Percentiles rank a stretch among this genome's conserved stretches.
Evolutionary conservation across 1,139 yeast species (phyloP).

Genomic region (Pichia sp.): DNA sequence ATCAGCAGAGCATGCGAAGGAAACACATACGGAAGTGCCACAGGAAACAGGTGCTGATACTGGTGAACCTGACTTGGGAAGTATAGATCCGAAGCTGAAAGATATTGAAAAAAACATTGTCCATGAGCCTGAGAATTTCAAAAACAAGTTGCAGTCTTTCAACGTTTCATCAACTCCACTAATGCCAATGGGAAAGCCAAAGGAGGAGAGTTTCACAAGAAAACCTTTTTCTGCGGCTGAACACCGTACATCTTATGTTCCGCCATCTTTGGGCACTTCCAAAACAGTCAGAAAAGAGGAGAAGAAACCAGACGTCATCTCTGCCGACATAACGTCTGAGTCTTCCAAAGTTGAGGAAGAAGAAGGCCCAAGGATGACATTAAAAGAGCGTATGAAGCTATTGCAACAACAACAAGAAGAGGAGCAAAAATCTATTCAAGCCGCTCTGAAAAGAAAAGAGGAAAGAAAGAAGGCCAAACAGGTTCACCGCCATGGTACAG

Average conservation of each 20-base stretch:
- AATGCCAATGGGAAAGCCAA: slow-evolving; percentile 34
- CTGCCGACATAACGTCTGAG: slow-evolving; percentile 24
- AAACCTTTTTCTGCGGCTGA: slow-evolving; percentile 38
- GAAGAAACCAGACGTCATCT: slow-evolving; percentile 23
- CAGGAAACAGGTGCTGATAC: neutral
- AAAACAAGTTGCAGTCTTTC: slow-evolving; percentile 43
- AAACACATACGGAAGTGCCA: neutral
- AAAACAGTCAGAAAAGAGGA: slow-evolving; percentile 15
- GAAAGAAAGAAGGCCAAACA: slow-evolving; percentile 45
- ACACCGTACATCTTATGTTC: slow-evolving; percentile 40
- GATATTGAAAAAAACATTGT: slow-evolving; percentile 11
- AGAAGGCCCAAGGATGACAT: slow-evolving; percentile 67
- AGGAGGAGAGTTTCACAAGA: slow-evolving; percentile 35
- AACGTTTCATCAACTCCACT: slow-evolving; percentile 37
- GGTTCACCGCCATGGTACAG: slow-evolving; percentile 15
- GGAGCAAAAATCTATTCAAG: slow-evolving; percentile 72
- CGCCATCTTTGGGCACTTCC: slow-evolving; percentile 32
- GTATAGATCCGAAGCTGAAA: neutral
- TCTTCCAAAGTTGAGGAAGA: slow-evolving; percentile 39
- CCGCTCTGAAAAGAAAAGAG: slow-evolving; percentile 53
- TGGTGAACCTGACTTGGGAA: neutral
- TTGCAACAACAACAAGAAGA: slow-evolving; percentile 79
- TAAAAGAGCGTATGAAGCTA: slow-evolving; percentile 81
- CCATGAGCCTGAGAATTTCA: slow-evolving; percentile 28
- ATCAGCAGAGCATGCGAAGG: neutral